phyloP scores from a whole-genome alignment of 371 early-diverging fungal species.

The Nematocida sp. region DNA sequence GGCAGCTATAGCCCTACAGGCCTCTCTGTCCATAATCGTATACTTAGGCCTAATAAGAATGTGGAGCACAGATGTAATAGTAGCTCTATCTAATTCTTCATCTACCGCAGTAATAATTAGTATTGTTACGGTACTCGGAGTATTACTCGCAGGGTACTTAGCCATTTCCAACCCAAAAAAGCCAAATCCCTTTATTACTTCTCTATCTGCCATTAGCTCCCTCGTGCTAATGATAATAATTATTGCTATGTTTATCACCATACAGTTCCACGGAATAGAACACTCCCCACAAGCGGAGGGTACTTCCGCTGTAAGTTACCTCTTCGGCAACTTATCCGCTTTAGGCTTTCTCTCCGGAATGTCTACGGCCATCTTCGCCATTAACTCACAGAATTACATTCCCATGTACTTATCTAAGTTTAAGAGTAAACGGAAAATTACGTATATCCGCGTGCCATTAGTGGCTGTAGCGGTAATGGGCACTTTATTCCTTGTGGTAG shows the following conservation, averaged over 20 bases:
- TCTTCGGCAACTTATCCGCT: not conserved
- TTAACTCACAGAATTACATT: slow-evolving; percentile 5
- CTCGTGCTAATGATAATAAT: not conserved
- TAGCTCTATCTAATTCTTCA: not conserved
- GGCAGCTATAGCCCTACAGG: not conserved
- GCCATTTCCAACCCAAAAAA: not conserved
- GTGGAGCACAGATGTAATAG: not conserved
- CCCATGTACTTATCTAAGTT: slow-evolving; percentile 1
- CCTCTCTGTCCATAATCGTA: not conserved
- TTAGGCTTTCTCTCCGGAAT: not conserved
- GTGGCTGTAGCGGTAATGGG: not conserved
- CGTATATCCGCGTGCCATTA: not conserved
- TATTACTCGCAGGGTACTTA: not conserved
- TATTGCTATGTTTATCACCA: not conserved
- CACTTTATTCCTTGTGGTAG: not conserved
- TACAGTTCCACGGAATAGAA: not conserved
- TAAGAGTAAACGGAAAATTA: not conserved
- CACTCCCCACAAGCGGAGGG: not conserved
- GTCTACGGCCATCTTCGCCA: not conserved
- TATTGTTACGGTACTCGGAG: not conserved
- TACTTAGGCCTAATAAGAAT: not conserved
- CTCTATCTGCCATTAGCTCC: not conserved
- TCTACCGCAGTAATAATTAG: not conserved
- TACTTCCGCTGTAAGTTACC: not conserved
- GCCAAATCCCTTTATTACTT: not conserved